phyloP scores from a whole-genome alignment of 345 rosid species.

The Gynandropsis gynandra region DNA sequence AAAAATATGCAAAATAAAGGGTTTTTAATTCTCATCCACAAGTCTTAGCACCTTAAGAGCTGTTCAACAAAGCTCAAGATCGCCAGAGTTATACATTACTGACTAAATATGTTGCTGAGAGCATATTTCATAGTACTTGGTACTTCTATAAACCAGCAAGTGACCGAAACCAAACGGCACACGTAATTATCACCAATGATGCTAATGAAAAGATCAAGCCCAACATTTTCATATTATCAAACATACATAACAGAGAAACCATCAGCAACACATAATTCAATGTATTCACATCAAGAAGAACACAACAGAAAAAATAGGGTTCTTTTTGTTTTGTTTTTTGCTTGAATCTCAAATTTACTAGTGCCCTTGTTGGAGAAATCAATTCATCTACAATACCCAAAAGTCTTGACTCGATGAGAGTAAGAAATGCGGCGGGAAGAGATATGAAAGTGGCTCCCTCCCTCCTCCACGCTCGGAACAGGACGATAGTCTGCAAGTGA shows the following conservation, averaged over 20 bases:
- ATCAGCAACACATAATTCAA: background rate
- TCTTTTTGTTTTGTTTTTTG: background rate
- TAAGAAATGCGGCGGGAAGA: constrained; percentile 33
- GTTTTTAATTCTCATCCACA: background rate
- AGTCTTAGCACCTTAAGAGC: background rate
- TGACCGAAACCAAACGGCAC: background rate
- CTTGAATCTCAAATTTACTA: background rate
- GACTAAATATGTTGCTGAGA: too few species aligned
- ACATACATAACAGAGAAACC: background rate
- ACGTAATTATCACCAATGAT: too few species aligned
- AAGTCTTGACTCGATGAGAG: constrained; percentile 34
- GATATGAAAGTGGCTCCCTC: constrained; percentile 30
- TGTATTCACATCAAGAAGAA: background rate
- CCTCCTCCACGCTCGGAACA: constrained; percentile 39
- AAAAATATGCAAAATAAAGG: constrained; percentile 3
- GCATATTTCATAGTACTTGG: too few species aligned
- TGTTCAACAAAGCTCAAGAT: too few species aligned
- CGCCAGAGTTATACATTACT: too few species aligned
- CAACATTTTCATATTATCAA: background rate
- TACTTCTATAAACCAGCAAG: background rate
- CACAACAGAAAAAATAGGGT: background rate
- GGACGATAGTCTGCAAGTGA: constrained; percentile 45
- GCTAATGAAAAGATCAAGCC: too few species aligned
- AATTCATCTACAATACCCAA: constrained; percentile 35
- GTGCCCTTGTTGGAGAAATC: background rate